phyloP scores from a whole-genome alignment of 768 basidiomycete species.

The Pulveroboletus sp. region DNA sequence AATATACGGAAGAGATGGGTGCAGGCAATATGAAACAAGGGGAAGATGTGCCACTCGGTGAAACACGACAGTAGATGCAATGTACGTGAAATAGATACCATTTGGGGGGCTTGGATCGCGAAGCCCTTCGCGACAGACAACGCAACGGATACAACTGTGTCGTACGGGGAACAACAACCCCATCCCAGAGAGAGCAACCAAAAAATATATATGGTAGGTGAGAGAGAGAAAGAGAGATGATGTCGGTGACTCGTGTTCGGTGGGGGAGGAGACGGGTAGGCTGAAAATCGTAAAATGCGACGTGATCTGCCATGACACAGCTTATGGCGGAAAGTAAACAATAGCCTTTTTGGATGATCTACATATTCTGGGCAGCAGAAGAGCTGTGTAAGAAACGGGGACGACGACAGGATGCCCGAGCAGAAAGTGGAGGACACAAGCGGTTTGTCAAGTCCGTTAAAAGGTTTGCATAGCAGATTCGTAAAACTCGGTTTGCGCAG shows the following conservation, averaged over 20 bases:
- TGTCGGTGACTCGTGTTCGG: not conserved
- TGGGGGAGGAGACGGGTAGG: not conserved
- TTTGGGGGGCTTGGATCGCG: slow-evolving; percentile 43
- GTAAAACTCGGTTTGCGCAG: slow-evolving; percentile 28
- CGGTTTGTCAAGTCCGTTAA: slow-evolving; percentile 12
- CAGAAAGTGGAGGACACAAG: slow-evolving; percentile 4
- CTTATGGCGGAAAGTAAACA: not conserved
- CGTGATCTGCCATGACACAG: slow-evolving; percentile 19
- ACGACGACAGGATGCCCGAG: slow-evolving; percentile 1
- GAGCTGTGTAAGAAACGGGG: not conserved
- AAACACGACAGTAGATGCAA: no score
- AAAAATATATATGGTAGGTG: slow-evolving; percentile 30
- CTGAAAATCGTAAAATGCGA: slow-evolving; percentile 4
- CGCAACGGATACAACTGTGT: slow-evolving; percentile 24
- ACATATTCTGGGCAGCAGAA: slow-evolving; percentile 10
- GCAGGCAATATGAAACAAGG: no score
- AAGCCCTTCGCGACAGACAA: slow-evolving; percentile 46
- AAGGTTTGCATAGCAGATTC: slow-evolving; percentile 36
- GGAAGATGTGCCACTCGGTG: no score
- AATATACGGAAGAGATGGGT: no score
- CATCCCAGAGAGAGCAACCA: slow-evolving; percentile 15
- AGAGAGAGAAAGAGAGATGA: slow-evolving; percentile 12
- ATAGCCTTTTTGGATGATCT: slow-evolving; percentile 19
- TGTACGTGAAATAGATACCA: slow-evolving; percentile 20
- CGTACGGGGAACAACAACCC: slow-evolving; percentile 12